Percentiles rank a stretch among this genome's conserved stretches.
Evolutionary conservation across 306 rosid species (phyloP).

Genomic region (Canavalia gladiata): DNA sequence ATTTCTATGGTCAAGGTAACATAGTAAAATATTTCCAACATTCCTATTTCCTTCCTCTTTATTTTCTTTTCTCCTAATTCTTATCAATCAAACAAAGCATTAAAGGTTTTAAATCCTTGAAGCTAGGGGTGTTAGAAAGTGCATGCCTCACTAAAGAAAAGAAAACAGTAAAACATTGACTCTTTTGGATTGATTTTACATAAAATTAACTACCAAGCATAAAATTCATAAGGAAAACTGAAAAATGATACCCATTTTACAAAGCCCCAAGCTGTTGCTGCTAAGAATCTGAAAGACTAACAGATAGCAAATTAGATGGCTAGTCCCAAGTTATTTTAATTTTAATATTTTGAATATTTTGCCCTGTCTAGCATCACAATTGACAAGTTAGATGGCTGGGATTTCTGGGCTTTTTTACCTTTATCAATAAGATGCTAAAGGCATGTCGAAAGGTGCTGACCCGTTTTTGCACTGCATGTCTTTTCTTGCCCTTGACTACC

Average conservation of each 20-base stretch:
- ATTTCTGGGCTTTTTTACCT: background rate
- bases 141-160: background rate
- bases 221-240: slow-evolving; percentile 2
- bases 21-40: too few species aligned
- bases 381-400: background rate
- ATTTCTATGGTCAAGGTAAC: too few species aligned
- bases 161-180: background rate
- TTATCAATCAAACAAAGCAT: too few species aligned
- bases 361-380: slow-evolving; percentile 1
- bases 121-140: background rate
- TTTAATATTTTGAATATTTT: background rate
- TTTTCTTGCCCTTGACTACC: background rate
- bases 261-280: background rate
- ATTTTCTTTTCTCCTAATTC: too few species aligned
- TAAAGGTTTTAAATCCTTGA: background rate
- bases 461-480: background rate
- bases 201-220: slow-evolving; percentile 2
- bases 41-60: too few species aligned
- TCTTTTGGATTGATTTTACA: background rate
- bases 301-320: slow-evolving; percentile 23
- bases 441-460: background rate
- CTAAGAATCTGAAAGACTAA: background rate
- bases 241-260: background rate
- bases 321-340: slow-evolving; percentile 12
- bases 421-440: background rate